Percentiles rank a stretch among this genome's conserved stretches.
These are phyloP conservation scores for Pachyrhizus erosus DNA, from an alignment of 306 rosid species.

Conservation along the genomic window DNA sequence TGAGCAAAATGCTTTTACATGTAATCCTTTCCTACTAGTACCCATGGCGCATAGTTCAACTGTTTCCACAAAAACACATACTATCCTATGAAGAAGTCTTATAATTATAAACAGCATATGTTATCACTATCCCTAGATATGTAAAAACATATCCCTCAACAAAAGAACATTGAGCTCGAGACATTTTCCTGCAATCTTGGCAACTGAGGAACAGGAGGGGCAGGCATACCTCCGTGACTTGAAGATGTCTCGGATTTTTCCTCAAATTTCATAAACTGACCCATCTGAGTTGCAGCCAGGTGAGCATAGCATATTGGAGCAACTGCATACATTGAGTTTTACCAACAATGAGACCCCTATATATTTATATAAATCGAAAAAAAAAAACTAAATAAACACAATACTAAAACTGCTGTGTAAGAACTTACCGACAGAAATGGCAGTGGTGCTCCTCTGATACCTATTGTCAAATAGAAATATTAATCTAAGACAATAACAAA, in stretches of 20 bases:
- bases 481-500: not conserved
- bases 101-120: conserved; percentile 36
- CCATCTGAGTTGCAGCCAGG: conserved; percentile 84
- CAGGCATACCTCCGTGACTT: conserved; percentile 68
- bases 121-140: not conserved
- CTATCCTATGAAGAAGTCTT: not conserved
- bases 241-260: conserved; percentile 85
- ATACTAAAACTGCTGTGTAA: not conserved
- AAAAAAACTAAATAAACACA: not conserved
- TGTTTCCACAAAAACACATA: not conserved
- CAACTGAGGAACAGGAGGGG: conserved; percentile 75
- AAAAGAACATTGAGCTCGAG: conserved; percentile 81
- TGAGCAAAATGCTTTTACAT: not conserved
- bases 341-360: not conserved
- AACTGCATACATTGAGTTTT: conserved; percentile 53
- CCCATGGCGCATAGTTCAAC: not conserved
- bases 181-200: conserved; percentile 67
- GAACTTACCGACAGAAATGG: conserved; percentile 82
- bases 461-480: conserved; percentile 46
- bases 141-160: conserved; percentile 42
- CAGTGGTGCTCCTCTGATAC: conserved; percentile 95
- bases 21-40: no score
- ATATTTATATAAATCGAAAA: not conserved
- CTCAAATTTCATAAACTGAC: conserved; percentile 80
- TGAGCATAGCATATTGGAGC: conserved; percentile 97